Conservation (phyloP, 129 eudicot species). For the Calendula officinalis region DNA sequence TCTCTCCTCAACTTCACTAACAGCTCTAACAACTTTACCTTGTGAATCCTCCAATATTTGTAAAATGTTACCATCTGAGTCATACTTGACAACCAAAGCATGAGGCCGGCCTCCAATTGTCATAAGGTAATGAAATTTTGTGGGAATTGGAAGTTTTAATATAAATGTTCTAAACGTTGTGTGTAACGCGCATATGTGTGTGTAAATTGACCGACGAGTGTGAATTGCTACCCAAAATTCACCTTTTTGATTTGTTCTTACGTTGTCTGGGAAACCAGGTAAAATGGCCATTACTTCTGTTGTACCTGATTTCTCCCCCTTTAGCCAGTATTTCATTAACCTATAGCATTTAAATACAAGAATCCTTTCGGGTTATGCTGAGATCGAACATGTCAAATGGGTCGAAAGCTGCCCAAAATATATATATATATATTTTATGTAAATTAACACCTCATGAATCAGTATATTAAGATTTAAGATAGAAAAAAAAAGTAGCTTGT, state of each 20-base stretch:
- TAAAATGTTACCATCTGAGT: conserved; percentile 66
- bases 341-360: conserved; percentile 24
- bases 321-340: conserved; percentile 56
- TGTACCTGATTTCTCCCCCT: conserved; percentile 80
- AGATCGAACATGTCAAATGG: too few relatives aligned
- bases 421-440: too few relatives aligned
- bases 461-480: too few relatives aligned
- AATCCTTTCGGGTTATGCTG: too few relatives aligned
- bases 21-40: conserved; percentile 86
- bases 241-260: conserved; percentile 68
- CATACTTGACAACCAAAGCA: conserved; percentile 55
- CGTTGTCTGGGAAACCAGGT: conserved; percentile 87
- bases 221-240: conserved; percentile 96
- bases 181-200: conserved; percentile 40
- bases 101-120: conserved; percentile 62
- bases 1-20: conserved; percentile 89
- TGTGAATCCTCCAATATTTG: conserved; percentile 65
- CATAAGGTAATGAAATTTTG: conserved; percentile 58
- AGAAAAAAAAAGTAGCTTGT: too few relatives aligned
- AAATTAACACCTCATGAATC: too few relatives aligned
- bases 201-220: conserved; percentile 53
- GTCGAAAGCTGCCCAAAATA: too few relatives aligned
- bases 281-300: conserved; percentile 68
- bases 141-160: conserved; percentile 71
- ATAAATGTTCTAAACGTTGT: conserved; percentile 52